phyloP scores from a whole-genome alignment of 202 grass and related monocot species.

The Brachypodium distachyon region DNA sequence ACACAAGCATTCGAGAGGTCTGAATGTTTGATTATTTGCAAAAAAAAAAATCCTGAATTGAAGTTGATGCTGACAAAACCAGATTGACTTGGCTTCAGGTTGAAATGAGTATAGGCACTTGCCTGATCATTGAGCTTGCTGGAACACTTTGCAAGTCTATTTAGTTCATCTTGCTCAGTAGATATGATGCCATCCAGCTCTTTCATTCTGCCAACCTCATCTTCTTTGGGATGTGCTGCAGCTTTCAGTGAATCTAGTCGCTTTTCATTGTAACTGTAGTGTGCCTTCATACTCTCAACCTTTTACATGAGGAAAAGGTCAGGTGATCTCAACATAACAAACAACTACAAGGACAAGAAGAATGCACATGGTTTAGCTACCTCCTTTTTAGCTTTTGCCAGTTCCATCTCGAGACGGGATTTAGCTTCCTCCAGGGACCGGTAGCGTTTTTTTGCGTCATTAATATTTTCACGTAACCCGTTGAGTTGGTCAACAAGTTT shows the following conservation, averaged over 20 bases:
- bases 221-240: constrained; percentile 62
- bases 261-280: constrained; percentile 68
- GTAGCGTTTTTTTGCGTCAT: constrained; percentile 49
- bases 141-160: constrained; percentile 65
- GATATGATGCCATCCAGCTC: constrained; percentile 58
- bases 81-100: background rate
- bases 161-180: constrained; percentile 54
- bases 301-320: constrained; percentile 23
- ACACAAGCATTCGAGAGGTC: background rate
- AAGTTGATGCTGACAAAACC: constrained; percentile 1
- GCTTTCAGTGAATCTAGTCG: constrained; percentile 62
- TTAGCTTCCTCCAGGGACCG: constrained; percentile 54
- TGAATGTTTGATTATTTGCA: background rate
- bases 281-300: constrained; percentile 78
- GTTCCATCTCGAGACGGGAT: constrained; percentile 62
- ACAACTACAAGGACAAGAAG: background rate
- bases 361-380: constrained; percentile 22
- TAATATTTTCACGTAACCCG: constrained; percentile 43
- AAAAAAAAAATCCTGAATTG: no score
- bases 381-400: constrained; percentile 79
- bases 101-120: constrained; percentile 16
- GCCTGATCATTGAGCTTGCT: constrained; percentile 86
- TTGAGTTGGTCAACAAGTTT: constrained; percentile 60
- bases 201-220: constrained; percentile 54
- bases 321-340: background rate